These are phyloP conservation scores for Opeltia flavorubescens DNA, from an alignment of 495 filamentous ascomycete genomes.

Conservation along the genomic window DNA sequence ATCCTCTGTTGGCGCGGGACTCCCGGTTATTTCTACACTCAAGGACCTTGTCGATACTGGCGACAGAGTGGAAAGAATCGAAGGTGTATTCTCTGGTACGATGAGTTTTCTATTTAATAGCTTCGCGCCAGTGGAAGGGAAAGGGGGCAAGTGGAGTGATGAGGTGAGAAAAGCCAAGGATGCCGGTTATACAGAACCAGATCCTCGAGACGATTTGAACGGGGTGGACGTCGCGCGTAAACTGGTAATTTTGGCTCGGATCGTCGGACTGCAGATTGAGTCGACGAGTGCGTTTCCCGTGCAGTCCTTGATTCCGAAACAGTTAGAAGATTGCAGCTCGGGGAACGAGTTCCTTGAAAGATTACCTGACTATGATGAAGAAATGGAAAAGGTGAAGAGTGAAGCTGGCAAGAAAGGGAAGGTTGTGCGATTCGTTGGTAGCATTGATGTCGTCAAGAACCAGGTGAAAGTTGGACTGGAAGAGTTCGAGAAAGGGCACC, in stretches of 20 bases:
- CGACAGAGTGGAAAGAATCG: slow-evolving; percentile 73
- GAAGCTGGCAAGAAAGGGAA: slow-evolving; percentile 71
- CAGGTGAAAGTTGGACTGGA: slow-evolving; percentile 79
- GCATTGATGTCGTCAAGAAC: slow-evolving; percentile 62
- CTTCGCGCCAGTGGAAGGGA: slow-evolving; percentile 51
- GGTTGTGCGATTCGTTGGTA: slow-evolving; percentile 91
- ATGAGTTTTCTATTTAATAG: slow-evolving; percentile 95
- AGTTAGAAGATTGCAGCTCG: slow-evolving; percentile 57
- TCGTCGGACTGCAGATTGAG: slow-evolving; percentile 64
- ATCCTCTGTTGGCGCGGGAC: slow-evolving; percentile 78
- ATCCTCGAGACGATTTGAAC: slow-evolving; percentile 91
- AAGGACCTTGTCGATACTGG: slow-evolving; percentile 82
- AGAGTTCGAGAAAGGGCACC: slow-evolving; percentile 66
- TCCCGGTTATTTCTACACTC: slow-evolving; percentile 83
- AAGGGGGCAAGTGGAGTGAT: slow-evolving; percentile 64
- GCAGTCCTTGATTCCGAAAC: slow-evolving; percentile 74
- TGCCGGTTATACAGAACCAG: slow-evolving; percentile 92
- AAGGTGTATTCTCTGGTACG: slow-evolving; percentile 93
- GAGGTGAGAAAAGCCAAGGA: slow-evolving; percentile 84
- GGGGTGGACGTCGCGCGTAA: slow-evolving; percentile 95
- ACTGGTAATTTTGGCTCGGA: slow-evolving; percentile 77
- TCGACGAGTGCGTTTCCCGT: slow-evolving; percentile 77
- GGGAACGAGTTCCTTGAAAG: slow-evolving; percentile 70
- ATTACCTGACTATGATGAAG: slow-evolving; percentile 60
- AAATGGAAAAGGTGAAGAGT: slow-evolving; percentile 72